phyloP scores from a whole-genome alignment of 306 rosid species.

The Coriaria nepalensis region DNA sequence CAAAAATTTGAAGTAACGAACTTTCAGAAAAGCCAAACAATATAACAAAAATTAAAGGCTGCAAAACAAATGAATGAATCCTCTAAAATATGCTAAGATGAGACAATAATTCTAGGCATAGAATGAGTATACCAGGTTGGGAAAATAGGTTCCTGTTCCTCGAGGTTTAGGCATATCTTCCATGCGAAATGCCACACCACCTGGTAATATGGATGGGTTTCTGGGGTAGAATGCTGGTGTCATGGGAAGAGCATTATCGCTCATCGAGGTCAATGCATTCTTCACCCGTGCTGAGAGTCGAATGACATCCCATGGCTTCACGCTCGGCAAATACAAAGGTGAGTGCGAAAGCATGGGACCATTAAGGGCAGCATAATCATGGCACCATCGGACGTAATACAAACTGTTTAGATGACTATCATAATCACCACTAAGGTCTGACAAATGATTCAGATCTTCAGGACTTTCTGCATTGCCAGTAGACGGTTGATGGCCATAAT shows the following conservation, averaged over 20 bases:
- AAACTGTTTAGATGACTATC: slow-evolving; percentile 23
- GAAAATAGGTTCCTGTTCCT: slow-evolving; percentile 46
- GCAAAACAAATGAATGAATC: too few relatives aligned
- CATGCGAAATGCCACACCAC: slow-evolving; percentile 19
- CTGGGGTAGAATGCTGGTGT: slow-evolving; percentile 22
- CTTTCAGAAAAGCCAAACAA: neutral
- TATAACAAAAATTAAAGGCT: neutral
- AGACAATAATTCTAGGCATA: neutral
- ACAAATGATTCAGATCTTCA: slow-evolving; percentile 20
- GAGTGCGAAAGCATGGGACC: slow-evolving; percentile 16
- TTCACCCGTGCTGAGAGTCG: slow-evolving; percentile 20
- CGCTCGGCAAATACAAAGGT: slow-evolving; percentile 17
- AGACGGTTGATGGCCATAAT: slow-evolving; percentile 11
- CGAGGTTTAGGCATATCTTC: slow-evolving; percentile 39
- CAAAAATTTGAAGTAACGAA: slow-evolving; percentile 10
- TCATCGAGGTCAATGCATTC: slow-evolving; percentile 19
- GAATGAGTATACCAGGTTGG: slow-evolving; percentile 32
- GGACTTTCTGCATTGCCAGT: slow-evolving; percentile 17
- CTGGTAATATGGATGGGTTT: slow-evolving; percentile 19
- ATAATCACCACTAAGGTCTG: slow-evolving; percentile 36
- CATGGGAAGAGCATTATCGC: slow-evolving; percentile 20
- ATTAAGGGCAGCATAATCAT: slow-evolving; percentile 18
- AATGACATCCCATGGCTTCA: slow-evolving; percentile 29
- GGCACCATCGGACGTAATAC: slow-evolving; percentile 16
- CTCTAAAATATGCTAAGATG: too few relatives aligned